Conservation (phyloP, 2,329 filamentous ascomycete species). For the Fusarium heterosporum region DNA sequence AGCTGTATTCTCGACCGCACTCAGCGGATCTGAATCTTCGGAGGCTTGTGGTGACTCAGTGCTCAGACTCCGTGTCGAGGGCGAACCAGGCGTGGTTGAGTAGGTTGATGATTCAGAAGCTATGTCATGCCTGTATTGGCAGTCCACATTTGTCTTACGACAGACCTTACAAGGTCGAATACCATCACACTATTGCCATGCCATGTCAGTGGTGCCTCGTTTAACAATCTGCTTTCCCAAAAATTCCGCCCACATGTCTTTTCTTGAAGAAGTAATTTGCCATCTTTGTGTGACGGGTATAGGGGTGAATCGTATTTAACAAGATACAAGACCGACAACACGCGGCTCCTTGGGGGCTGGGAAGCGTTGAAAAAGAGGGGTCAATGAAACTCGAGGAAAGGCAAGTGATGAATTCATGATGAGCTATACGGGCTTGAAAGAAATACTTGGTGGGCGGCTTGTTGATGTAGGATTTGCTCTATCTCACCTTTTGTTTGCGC, state of each 20-base stretch:
- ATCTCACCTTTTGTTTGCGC: conserved; percentile 73
- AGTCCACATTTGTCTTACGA: conserved; percentile 54
- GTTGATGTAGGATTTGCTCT: neutral
- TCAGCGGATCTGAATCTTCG: neutral
- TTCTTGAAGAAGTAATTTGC: neutral
- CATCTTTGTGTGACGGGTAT: neutral
- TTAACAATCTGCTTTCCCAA: neutral
- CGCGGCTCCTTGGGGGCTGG: neutral
- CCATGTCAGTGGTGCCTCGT: conserved; percentile 7
- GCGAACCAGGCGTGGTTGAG: neutral
- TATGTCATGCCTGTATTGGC: conserved; percentile 16
- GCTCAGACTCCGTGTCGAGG: conserved; percentile 1
- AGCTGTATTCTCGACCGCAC: neutral
- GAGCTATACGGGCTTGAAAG: neutral
- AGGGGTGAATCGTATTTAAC: neutral
- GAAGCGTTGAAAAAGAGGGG: neutral
- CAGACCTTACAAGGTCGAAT: conserved; percentile 68
- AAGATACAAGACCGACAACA: neutral
- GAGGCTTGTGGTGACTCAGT: neutral
- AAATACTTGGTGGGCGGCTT: neutral
- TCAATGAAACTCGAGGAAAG: neutral
- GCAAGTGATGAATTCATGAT: neutral
- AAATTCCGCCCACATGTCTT: neutral
- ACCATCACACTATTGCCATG: conserved; percentile 65
- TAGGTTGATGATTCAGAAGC: conserved; percentile 1